phyloP scores from a whole-genome alignment of 2,329 filamentous ascomycete species.

The Thielaviopsis musarum region DNA sequence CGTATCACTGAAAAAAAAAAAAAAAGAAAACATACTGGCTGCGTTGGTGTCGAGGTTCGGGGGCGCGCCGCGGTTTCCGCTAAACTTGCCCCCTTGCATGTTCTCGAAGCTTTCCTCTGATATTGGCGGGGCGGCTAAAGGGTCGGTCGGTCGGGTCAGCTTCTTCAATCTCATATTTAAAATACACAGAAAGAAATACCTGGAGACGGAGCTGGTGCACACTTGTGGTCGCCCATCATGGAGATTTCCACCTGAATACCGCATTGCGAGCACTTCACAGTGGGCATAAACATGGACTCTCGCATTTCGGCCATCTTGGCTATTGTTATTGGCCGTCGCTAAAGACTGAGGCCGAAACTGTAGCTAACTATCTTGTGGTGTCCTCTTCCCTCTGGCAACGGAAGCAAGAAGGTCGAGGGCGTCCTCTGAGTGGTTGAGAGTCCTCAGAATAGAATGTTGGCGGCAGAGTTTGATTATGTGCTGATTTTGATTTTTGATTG shows the following conservation, averaged over 20 bases:
- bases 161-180: not conserved
- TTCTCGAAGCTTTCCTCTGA: constrained; percentile 7
- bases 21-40: constrained; percentile 29
- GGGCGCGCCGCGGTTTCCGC: constrained; percentile 16
- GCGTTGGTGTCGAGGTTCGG: constrained; percentile 34
- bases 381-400: not conserved
- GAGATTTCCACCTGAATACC: constrained; percentile 64
- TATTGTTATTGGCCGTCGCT: not conserved
- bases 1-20: too few species aligned
- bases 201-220: constrained; percentile 19
- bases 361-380: not conserved
- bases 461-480: too few species aligned
- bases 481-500: too few species aligned
- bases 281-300: constrained; percentile 57
- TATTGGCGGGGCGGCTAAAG: constrained; percentile 3
- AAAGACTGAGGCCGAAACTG: not conserved
- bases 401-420: not conserved
- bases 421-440: not conserved
- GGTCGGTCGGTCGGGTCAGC: not conserved
- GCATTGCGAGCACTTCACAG: constrained; percentile 78
- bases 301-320: constrained; percentile 24
- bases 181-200: not conserved
- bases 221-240: constrained; percentile 73
- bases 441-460: too few species aligned
- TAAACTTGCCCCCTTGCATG: not conserved